Percentiles rank a stretch among this genome's conserved stretches.
phyloP scores from a whole-genome alignment of 768 basidiomycete genomes.

The Lentinula guzmanii region DNA sequence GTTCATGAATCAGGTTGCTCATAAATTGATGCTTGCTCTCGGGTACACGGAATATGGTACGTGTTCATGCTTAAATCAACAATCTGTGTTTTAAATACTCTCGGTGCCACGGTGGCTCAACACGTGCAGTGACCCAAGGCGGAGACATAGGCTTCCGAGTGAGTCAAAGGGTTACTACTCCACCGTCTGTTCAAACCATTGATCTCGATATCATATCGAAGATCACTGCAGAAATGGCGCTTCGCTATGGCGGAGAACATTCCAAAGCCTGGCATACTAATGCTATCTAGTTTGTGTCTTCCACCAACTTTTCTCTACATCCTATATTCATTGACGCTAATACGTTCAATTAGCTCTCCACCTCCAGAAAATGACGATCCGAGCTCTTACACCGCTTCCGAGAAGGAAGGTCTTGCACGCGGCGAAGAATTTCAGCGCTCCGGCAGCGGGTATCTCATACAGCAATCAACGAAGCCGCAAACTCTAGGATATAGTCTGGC shows the following conservation, averaged over 20 bases:
- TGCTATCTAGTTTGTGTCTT: constrained; percentile 15
- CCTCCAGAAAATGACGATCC: constrained; percentile 21
- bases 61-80: not conserved
- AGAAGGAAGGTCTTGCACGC: constrained; percentile 3
- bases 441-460: constrained; percentile 19
- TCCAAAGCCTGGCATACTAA: constrained; percentile 30
- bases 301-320: not conserved
- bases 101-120: not conserved
- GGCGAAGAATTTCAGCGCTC: not conserved
- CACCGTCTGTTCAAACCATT: constrained; percentile 10
- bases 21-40: constrained; percentile 27
- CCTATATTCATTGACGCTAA: not conserved
- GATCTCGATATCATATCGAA: not conserved
- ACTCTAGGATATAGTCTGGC: constrained; percentile 32
- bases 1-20: constrained; percentile 5
- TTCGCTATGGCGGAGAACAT: constrained; percentile 18
- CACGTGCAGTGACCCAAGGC: constrained; percentile 25
- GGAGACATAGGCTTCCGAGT: constrained; percentile 26
- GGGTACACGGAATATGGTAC: constrained; percentile 28
- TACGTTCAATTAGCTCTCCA: constrained; percentile 5
- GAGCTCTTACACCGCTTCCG: constrained; percentile 17
- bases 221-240: constrained; percentile 20
- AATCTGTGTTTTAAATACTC: no score
- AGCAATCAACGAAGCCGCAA: constrained; percentile 26
- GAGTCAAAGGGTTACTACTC: not conserved